Base-by-base conservation (phyloP, 352 stramenopile species). In the Paralagenidium karlingii region DNA sequence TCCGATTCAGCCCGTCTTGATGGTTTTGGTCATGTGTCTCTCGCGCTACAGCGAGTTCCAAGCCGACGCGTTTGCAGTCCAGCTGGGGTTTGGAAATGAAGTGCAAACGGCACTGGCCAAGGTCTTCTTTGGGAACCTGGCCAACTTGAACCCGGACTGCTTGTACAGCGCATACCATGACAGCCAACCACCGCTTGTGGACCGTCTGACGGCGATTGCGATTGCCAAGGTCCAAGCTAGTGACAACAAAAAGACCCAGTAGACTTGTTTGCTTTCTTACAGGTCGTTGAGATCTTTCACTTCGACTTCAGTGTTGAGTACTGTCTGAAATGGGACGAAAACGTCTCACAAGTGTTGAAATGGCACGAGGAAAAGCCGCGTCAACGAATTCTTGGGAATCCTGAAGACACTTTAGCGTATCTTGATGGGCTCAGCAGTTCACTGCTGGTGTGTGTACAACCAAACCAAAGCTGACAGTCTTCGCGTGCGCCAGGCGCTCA, bases 141-240 rank as follows among this genome's bases (percentile, higher is more conserved):
- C 79, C 51, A 96, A 96, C 53, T 96, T 99, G 86, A 96, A 95
- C 56, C 84, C 89, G 27, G 94, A 98, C 63, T 49, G 39, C 40
- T 79, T 90, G 50, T 98, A 97, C 67, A 94, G 76, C 24, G 86
- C 79, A 10, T 98, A 98, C 56, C 94, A 99, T 69, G 98, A 98
- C 68, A 96, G 71, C 51, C 95, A 99, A 60, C 95, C 95, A 24
- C 91, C 94, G 30, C 65, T 98, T 24, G 75, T 98, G 3, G 91
- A 99, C 56, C 78, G 95, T 11, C 68, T 99, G 7, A 82, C 74
- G 30, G 92, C 90, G 13, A 98, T 99, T 43, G n/a, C 58, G 58
- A 98, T 42, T n/a, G 58, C 60, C 30, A 36, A 7, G 16, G 30
- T 36, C 16, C 19, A 7, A 1, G 51, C 43, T 2, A 51, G 63